Conservation (phyloP, 768 basidiomycete genomes). For the Phanerochaete carnosa region DNA sequence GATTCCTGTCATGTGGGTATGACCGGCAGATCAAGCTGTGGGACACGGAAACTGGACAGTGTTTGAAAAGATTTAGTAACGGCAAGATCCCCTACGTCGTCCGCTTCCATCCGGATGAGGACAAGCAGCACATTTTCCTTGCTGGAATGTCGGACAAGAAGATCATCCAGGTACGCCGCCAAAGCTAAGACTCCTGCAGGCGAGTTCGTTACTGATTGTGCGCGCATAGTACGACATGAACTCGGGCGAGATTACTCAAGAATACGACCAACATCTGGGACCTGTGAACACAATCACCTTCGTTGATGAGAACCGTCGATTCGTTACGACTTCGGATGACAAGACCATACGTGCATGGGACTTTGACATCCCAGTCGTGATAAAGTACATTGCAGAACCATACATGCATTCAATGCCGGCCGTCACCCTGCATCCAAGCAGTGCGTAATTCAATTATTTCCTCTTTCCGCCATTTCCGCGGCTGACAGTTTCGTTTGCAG, state of each 20-base stretch:
- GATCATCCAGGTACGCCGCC: slow-evolving; percentile 82
- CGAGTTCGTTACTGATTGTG: slow-evolving; percentile 1
- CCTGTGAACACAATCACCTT: slow-evolving; percentile 99
- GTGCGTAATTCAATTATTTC: slow-evolving; percentile 51
- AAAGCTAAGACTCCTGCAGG: slow-evolving; percentile 4
- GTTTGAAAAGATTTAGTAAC: slow-evolving; percentile 93
- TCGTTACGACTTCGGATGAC: slow-evolving; percentile 98
- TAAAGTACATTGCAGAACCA: slow-evolving; percentile 99
- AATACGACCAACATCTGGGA: slow-evolving; percentile 98
- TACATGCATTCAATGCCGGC: slow-evolving; percentile 99
- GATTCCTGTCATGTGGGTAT: slow-evolving; percentile 90
- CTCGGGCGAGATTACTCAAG: slow-evolving; percentile 93
- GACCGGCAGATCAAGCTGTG: slow-evolving; percentile 98
- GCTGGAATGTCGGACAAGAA: slow-evolving; percentile 99
- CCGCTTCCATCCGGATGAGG: slow-evolving; percentile 92
- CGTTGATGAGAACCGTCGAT: slow-evolving; percentile 95
- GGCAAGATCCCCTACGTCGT: slow-evolving; percentile 97
- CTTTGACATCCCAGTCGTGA: slow-evolving; percentile 98
- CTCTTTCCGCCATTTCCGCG: neutral
- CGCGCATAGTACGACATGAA: slow-evolving; percentile 84
- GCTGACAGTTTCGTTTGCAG: slow-evolving; percentile 32
- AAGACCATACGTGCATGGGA: slow-evolving; percentile 99
- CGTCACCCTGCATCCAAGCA: slow-evolving; percentile 91
- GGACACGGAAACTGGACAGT: slow-evolving; percentile 99
- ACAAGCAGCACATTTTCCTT: slow-evolving; percentile 94